Evolutionary conservation across 495 filamentous ascomycete species (phyloP), one percentile per base, ranked within the genome.

Genomic region (Amorphotheca resinae): DNA sequence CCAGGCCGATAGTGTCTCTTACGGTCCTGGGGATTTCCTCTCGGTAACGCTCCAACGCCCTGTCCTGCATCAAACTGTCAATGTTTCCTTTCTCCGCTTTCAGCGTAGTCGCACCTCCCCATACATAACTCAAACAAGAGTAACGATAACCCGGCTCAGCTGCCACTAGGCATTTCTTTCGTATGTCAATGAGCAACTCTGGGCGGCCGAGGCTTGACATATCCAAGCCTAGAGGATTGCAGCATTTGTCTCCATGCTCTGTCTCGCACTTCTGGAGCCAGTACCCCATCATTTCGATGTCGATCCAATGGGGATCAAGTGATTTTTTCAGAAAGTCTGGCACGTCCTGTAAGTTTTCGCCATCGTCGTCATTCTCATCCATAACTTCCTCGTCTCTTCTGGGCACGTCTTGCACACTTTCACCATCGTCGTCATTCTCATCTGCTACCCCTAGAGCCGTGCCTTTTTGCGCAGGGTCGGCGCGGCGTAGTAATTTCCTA

Each of bases 121-220:
- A 58, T 4, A 55, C 50, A 47, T 58, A 55, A 26, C 52, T 55
- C 18, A 58, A 43, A 9, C 49, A 47, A n/a, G 46, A 31, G 41
- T 53, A 58, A 33, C 12, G 43, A 23, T 41, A 18, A 11, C 0
- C 1, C 5, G 42, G 23, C 21, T 2, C 21, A 6, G 38, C 21
- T 2, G 16, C 9, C 16, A 23, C 22, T 17, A 45, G 20, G 20
- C 33, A 45, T 9, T 45, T 45, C 11, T 35, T 25, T n/a, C 2
- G 16, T 9, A 38, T 2, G 6, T 45, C 42, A 18, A 45, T 45
- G 12, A 45, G 33, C 18, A 33, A 43, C 14, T 22, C 21, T 22
- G 41, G 20, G 1, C 15, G 26, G 21, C 38, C 38, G 9, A 40
- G 5, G n/a, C n/a, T 16, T 40, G 21, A 22, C 5, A 9, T 2